Conservation (phyloP, 2,329 filamentous ascomycete genomes). For the Biscogniauxia marginata region DNA sequence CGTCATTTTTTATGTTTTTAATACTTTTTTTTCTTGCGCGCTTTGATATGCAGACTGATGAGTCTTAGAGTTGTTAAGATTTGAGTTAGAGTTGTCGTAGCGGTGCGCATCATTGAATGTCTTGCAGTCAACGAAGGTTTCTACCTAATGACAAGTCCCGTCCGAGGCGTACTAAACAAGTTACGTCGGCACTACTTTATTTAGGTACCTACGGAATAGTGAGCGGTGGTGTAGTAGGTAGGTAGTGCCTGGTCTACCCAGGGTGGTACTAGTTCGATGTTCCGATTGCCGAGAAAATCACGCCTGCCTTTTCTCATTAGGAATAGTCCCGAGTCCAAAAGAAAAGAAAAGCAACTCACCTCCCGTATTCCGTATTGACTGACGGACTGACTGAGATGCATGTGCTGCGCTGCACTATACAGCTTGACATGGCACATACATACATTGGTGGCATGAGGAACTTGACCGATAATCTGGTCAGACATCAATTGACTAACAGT, state of each 20-base stretch:
- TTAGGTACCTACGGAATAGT: background rate
- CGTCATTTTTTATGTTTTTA: background rate
- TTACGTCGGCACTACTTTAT: background rate
- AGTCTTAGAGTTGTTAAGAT: conserved; percentile 14
- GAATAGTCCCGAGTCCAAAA: conserved; percentile 12
- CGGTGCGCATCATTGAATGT: conserved; percentile 25
- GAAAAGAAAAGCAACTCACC: background rate
- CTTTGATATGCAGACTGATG: conserved; percentile 12
- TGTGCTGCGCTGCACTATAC: background rate
- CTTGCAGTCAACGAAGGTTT: conserved; percentile 23
- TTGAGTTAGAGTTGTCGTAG: conserved; percentile 19
- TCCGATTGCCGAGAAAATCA: conserved; percentile 23
- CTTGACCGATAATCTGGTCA: background rate
- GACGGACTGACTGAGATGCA: background rate
- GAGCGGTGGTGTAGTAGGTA: background rate
- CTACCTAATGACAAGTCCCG: conserved; percentile 8
- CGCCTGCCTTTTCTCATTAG: conserved; percentile 11
- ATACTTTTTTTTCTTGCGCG: background rate
- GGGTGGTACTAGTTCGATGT: conserved; percentile 14
- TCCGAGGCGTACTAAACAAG: too few relatives aligned
- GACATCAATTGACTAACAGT: background rate
- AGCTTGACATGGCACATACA: background rate
- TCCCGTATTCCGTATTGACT: background rate
- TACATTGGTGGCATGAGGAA: background rate
- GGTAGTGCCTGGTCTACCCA: background rate